Base-by-base conservation (phyloP, 306 rosid species). In the Trifolium fragiferum region DNA sequence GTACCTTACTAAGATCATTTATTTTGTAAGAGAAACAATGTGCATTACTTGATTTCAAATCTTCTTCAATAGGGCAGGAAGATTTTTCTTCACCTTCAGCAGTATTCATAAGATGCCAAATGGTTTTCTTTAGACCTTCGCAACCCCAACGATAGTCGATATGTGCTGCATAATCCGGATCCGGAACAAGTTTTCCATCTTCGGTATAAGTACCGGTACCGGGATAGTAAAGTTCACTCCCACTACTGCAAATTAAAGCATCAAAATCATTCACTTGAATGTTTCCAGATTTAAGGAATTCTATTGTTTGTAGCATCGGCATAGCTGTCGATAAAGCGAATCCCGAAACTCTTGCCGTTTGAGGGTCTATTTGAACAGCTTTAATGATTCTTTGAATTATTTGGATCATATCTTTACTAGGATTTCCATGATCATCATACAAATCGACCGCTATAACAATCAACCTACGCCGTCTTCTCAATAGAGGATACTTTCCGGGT, bases 141-240 rank as follows among this genome's bases (percentile, higher is more conserved):
- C 12, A 2, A 18, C 79, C 79, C 83, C 83, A 80, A 12, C 76
- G 83, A 12, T 80, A 80, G 21, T 80, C 79, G 3, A 80, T 80
- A 60, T 80, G 83, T 0, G 71, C 83, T 0, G 6, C 40, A 68
- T 80, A 80, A 60, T 80, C 83, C 0, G 76, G 79, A 74, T 80
- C 83, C 18, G 83, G 72, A 38, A 25, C 21, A 59, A 67, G 60
- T 50, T 74, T 80, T 60, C 83, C 83, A 37, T 80, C 83, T 49
- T 68, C 83, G 0, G 66, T 47, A 20, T 46, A 23, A 47, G 59
- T 37, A 3, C 72, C 71, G 0, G 59, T 37, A 3, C 72, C 75
- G 1, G 83, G 83, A 38, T 80, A 80, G 72, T 80, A 80, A 74
- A 80, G 72, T 68, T 80, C 72, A 74, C 83, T 80, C 13, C 83